phyloP scores from a whole-genome alignment of 495 filamentous ascomycete genomes.

The Talaromyces proteolyticus region DNA sequence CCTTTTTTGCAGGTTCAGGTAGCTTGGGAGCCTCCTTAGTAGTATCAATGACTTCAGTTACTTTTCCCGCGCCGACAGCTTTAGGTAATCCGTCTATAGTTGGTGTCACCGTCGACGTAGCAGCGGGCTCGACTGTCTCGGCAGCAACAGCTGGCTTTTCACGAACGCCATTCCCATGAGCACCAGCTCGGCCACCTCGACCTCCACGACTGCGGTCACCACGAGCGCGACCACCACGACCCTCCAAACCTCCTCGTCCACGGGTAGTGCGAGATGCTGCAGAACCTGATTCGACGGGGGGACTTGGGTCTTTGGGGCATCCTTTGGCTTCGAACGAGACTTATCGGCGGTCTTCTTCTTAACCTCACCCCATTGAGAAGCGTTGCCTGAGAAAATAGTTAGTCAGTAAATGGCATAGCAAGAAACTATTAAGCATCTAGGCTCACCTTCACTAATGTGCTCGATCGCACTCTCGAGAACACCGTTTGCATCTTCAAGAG shows the following conservation, averaged over 20 bases:
- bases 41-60: constrained; percentile 14
- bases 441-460: constrained; percentile 84
- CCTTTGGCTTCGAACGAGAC: constrained; percentile 77
- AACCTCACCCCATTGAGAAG: constrained; percentile 93
- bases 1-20: constrained; percentile 47
- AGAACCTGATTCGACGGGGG: constrained; percentile 38
- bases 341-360: constrained; percentile 86
- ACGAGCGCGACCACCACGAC: constrained; percentile 63
- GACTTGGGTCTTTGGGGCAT: constrained; percentile 41
- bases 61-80: constrained; percentile 17
- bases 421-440: not conserved
- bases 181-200: constrained; percentile 63
- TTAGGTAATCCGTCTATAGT: constrained; percentile 20
- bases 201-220: constrained; percentile 72
- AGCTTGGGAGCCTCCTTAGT: constrained; percentile 18
- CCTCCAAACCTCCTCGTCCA: constrained; percentile 60
- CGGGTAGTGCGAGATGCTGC: constrained; percentile 57
- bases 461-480: constrained; percentile 79
- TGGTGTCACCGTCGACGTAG: constrained; percentile 30
- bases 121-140: constrained; percentile 29
- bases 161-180: constrained; percentile 46
- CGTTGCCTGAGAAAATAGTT: constrained; percentile 53
- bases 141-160: constrained; percentile 28
- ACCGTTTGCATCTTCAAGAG: constrained; percentile 85
- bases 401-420: constrained; percentile 24